Evolutionary conservation across 2,329 filamentous ascomycete genomes (phyloP).

Genomic region (Nemania sp.): DNA sequence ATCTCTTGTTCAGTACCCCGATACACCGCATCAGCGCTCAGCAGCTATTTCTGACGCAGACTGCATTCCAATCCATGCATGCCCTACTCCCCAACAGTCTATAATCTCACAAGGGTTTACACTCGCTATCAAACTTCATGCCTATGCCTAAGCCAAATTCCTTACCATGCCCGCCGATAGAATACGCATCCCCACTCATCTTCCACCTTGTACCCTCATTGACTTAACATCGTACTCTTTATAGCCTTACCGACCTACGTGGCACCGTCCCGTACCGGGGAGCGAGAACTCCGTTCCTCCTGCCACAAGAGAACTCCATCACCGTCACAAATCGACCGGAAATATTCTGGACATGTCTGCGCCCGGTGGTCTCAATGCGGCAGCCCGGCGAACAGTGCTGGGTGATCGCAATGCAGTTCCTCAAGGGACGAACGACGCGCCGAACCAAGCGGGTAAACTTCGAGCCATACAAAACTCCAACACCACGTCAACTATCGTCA

Average conservation of each 20-base stretch:
- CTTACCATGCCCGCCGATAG: neutral
- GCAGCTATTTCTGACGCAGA: constrained; percentile 4
- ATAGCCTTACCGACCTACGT: constrained; percentile 70
- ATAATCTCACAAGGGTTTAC: no score
- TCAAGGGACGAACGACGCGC: constrained; percentile 36
- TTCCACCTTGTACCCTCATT: neutral
- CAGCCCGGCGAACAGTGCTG: constrained; percentile 77
- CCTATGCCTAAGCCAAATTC: neutral
- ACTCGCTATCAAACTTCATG: no score
- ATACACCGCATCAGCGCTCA: neutral
- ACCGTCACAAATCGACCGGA: constrained; percentile 80
- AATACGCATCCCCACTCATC: neutral
- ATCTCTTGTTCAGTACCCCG: neutral
- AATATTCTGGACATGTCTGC: constrained; percentile 56
- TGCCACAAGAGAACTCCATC: constrained; percentile 67
- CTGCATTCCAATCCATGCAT: constrained; percentile 15
- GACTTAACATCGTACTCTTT: constrained; percentile 21
- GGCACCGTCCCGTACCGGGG: constrained; percentile 59
- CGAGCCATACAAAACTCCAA: constrained; percentile 38
- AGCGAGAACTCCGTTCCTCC: constrained; percentile 70
- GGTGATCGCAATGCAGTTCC: constrained; percentile 78
- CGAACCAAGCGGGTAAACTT: constrained; percentile 36
- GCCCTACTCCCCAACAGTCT: neutral
- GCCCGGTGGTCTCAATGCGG: constrained; percentile 61
- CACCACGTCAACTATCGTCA: constrained; percentile 28